Evolutionary conservation across 2,329 filamentous ascomycete species (phyloP).

Genomic region (Volutella citrinella): DNA sequence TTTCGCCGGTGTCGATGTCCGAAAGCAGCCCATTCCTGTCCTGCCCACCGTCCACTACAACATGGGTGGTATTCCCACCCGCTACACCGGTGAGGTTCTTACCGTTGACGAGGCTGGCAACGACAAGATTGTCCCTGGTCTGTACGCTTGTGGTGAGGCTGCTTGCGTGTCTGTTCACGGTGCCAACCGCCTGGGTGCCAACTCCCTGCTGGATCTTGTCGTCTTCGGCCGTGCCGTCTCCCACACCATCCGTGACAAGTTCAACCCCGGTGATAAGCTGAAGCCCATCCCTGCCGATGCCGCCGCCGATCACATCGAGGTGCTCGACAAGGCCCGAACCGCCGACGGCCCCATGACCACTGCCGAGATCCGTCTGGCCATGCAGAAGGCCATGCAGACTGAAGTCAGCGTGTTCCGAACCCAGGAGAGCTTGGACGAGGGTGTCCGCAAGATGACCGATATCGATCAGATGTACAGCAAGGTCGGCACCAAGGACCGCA

Average conservation of each 20-base stretch:
- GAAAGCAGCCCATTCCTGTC: constrained; percentile 94
- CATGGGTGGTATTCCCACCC: constrained; percentile 98
- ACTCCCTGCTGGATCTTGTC: constrained; percentile 95
- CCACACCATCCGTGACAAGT: constrained; percentile 94
- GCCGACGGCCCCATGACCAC: constrained; percentile 84
- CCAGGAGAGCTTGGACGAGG: constrained; percentile 89
- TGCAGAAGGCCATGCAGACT: constrained; percentile 98
- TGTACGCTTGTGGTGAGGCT: constrained; percentile 96
- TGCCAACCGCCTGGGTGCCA: constrained; percentile 95
- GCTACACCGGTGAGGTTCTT: constrained; percentile 94
- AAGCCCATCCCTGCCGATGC: constrained; percentile 80
- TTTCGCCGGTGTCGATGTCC: constrained; percentile 94
- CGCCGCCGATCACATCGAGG: constrained; percentile 80
- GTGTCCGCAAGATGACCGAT: constrained; percentile 81
- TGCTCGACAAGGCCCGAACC: constrained; percentile 81
- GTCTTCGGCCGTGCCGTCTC: constrained; percentile 97
- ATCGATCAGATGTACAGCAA: constrained; percentile 79
- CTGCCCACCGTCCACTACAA: constrained; percentile 98
- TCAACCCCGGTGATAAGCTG: constrained; percentile 77
- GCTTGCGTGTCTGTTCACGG: constrained; percentile 98
- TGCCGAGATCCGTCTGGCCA: constrained; percentile 80
- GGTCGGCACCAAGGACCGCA: constrained; percentile 94
- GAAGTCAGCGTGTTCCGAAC: constrained; percentile 97
- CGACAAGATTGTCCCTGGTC: constrained; percentile 89
- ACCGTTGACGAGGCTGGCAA: constrained; percentile 82